Conservation (phyloP, 176 grass and related monocot species). For the Puya raimondii region DNA sequence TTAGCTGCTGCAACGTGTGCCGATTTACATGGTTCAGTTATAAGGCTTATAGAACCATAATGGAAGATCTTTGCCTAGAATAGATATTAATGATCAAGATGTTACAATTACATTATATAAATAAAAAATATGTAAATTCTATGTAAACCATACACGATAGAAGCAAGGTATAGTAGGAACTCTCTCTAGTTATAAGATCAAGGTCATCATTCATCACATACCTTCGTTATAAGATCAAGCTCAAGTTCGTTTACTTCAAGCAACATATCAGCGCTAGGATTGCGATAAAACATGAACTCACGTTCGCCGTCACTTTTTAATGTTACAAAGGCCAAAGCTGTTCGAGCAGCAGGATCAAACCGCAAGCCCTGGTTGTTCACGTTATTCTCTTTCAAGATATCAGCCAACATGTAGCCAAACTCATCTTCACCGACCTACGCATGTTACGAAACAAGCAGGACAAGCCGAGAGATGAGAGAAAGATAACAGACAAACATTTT, state of each 20-base stretch:
- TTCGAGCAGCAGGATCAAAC: constrained; percentile 84
- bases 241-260: constrained; percentile 90
- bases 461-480: background rate
- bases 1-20: constrained; percentile 78
- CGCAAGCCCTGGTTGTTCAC: constrained; percentile 79
- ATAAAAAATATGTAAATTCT: background rate
- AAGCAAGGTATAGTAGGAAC: background rate
- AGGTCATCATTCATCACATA: constrained; percentile 16
- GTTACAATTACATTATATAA: constrained; percentile 17
- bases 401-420: constrained; percentile 90
- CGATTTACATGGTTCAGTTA: constrained; percentile 92
- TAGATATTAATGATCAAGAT: background rate
- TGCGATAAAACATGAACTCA: constrained; percentile 99
- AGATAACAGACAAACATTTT: background rate
- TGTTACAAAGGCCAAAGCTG: constrained; percentile 97
- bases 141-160: background rate
- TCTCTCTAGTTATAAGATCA: background rate
- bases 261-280: constrained; percentile 99
- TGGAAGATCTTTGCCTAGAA: constrained; percentile 90
- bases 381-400: constrained; percentile 88
- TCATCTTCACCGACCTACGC: constrained; percentile 96
- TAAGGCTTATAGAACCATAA: constrained; percentile 95
- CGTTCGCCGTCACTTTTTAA: constrained; percentile 78
- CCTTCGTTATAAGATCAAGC: constrained; percentile 79
- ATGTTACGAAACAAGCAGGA: background rate